Evolutionary conservation across 306 rosid species (phyloP), one percentile per base, ranked within the genome.

Genomic region (Corylus americana): DNA sequence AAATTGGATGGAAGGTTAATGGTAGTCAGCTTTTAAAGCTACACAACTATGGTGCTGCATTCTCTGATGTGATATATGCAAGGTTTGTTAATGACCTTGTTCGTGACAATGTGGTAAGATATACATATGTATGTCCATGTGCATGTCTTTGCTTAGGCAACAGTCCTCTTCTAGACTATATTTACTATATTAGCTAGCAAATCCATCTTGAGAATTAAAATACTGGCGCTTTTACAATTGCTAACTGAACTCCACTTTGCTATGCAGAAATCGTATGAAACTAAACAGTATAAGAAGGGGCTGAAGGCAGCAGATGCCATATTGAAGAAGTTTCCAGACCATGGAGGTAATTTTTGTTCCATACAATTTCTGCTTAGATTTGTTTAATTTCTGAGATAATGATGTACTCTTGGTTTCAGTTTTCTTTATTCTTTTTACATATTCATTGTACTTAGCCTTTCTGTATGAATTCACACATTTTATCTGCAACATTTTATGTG

Each of bases 221-320:
- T 64, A 55, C 27, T 18, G 3, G n/a, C 20, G 55, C 61, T 5
- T 58, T 70, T 70, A 42, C 50, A 54, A 78, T 37, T 39, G 61
- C 77, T 76, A 72, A 7, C 62, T n/a, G 66, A 75, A 67, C 80
- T 81, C 55, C 45, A 79, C 49, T 73, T 72, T 82, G 31, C 16
- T 69, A 69, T 81, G 87, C 88, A 96, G 99, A 96, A 91, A 96
- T 93, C 97, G 42, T 96, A 96, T 74, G 99, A 96, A 86, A 96
- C 98, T 50, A 96, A 96, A 82, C 99, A 96, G 79, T 96, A 96
- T 78, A 96, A 96, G 83, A 96, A 89, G 89, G 99, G 98, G 45
- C 86, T 96, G 87, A 96, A 89, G 84, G 97, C 99, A 45, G 99
- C 99, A 9, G 99, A 96, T 83, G 82, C 97, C 74, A 96, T 96